Evolutionary conservation across 352 stramenopile genomes (phyloP).

Genomic region (Thalassiosira sp.): DNA sequence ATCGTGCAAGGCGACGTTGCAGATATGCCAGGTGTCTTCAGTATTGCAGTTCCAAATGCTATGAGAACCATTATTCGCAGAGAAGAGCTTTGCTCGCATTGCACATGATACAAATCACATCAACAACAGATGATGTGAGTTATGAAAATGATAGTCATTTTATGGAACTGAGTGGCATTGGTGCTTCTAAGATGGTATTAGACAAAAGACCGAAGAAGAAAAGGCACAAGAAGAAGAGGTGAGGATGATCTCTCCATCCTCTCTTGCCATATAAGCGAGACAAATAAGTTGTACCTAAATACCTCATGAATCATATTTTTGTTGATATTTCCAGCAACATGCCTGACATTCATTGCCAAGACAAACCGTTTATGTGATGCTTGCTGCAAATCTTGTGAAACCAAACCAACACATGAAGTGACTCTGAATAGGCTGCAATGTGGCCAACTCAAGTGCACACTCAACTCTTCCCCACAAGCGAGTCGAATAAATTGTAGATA

Average conservation of each 20-base stretch:
- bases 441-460: no score
- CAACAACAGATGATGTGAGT: conserved; percentile 9
- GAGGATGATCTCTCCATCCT: conserved; percentile 9
- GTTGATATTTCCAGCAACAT: no score
- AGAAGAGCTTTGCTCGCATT: conserved; percentile 43
- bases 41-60: conserved; percentile 70
- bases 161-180: conserved; percentile 25
- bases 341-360: no score
- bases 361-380: no score
- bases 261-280: not conserved
- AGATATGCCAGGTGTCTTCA: conserved; percentile 56
- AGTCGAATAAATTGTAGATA: no score
- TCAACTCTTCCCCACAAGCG: no score
- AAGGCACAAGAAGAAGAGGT: conserved; percentile 25
- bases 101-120: conserved; percentile 39
- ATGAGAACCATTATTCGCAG: conserved; percentile 18
- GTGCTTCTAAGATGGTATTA: not conserved
- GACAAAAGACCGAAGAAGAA: conserved; percentile 16
- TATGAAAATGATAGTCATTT: conserved; percentile 48
- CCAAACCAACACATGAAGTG: no score
- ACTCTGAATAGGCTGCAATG: no score
- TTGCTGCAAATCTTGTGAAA: no score
- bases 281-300: not conserved
- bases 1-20: conserved; percentile 51
- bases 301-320: not conserved